Evolutionary conservation across 1,139 yeast species (phyloP).

Genomic region (Kluyveromyces marxianus): DNA sequence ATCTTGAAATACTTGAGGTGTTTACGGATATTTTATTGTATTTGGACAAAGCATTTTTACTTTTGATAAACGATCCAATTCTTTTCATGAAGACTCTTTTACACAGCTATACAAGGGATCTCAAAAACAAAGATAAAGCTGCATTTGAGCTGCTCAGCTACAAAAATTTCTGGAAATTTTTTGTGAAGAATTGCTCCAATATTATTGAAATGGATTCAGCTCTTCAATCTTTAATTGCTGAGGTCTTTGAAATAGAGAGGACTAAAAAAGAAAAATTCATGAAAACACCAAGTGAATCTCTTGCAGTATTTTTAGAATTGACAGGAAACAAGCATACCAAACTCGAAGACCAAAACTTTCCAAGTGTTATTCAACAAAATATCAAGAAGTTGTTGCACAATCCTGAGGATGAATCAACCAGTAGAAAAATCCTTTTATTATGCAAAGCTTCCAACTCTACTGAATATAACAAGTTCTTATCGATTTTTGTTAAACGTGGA

Average conservation of each 20-base stretch:
- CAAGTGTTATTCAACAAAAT: constrained; percentile 26
- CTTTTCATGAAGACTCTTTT: constrained; percentile 28
- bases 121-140: constrained; percentile 19
- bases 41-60: constrained; percentile 25
- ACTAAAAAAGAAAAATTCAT: constrained; percentile 17
- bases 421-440: constrained; percentile 18
- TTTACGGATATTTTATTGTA: constrained; percentile 25
- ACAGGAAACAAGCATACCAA: constrained; percentile 9
- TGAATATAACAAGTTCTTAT: constrained; percentile 28
- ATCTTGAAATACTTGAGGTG: constrained; percentile 24
- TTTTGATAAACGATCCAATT: constrained; percentile 28
- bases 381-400: constrained; percentile 18
- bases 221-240: constrained; percentile 21
- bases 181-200: constrained; percentile 24
- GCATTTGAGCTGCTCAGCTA: constrained; percentile 22
- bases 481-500: constrained; percentile 27
- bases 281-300: constrained; percentile 14
- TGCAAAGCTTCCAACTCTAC: constrained; percentile 18
- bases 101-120: constrained; percentile 20
- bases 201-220: constrained; percentile 25
- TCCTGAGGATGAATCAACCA: constrained; percentile 7
- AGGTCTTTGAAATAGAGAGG: constrained; percentile 27
- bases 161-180: constrained; percentile 29
- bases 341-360: constrained; percentile 16
- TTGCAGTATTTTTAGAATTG: constrained; percentile 13